Evolutionary conservation across 768 basidiomycete genomes (phyloP), one percentile per base, ranked within the genome.

Genomic region (Sporobolomyces phaffii): DNA sequence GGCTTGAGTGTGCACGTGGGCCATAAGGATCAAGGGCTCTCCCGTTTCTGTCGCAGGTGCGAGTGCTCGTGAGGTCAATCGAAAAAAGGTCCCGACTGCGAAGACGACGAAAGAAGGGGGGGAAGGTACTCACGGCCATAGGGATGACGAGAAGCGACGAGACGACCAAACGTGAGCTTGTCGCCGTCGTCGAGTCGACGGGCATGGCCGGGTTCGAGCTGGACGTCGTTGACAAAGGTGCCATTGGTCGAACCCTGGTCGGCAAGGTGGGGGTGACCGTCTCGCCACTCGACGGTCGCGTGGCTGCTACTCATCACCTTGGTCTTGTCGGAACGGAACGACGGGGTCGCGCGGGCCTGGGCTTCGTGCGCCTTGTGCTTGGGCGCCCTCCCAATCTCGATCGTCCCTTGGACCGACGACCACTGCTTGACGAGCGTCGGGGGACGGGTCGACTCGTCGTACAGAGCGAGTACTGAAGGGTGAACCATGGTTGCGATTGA

Each of bases 301-400:
- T 67, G 60, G 13, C 2, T 8, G 31, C 26, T 36, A 22, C 54
- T 58, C 65, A 67, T 67, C 41, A 67, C 65, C 54, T 62, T 67
- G 47, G 60, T 62, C 26, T 29, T 28, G 31, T 31, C 28, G 14
- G 29, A 38, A n/a, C 65, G 47, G 51, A 67, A 60, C 47, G n/a
- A 58, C 50, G 29, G 47, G 47, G 22, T 40, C n/a, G 17, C 40
- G 1, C 17, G 54, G 60, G 41, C 60, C 20, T 38, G 18, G 5
- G 56, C 56, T 20, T 34, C 40, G 6, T 24, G 1, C 38, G 49
- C 65, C 28, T 57, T 43, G 47, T 29, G 24, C 29, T n/a, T 49
- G 2, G 29, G 9, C 2, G 38, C 65, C 29, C 65, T 56, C 6
- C 65, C 65, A 41, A 67, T 48, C 18, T 9, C 10, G 34, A 67